A percentile compares a stretch with the other conserved stretches of the same genome.
These are phyloP conservation scores for Diaporthe citrichinensis DNA, from an alignment of 2,329 filamentous ascomycete genomes.

Conservation along the genomic window DNA sequence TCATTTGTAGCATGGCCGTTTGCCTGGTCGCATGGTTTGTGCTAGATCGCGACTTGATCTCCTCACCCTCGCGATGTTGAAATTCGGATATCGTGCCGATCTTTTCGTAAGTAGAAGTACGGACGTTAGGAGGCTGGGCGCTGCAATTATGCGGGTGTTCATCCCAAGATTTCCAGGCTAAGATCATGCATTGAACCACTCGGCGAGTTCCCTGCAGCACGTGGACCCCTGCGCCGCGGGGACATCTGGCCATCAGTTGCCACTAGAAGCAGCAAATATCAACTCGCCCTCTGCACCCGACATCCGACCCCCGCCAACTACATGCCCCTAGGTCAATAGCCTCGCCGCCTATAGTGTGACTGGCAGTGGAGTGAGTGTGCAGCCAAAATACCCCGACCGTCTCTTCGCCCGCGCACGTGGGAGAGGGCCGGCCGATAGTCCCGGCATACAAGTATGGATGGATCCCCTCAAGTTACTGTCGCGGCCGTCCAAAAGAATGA, in stretches of 20 bases:
- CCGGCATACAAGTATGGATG: slow-evolving; percentile 39
- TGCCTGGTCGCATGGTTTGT: background rate
- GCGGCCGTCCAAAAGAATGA: slow-evolving; percentile 30
- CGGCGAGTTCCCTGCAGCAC: slow-evolving; percentile 20
- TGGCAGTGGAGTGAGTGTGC: background rate
- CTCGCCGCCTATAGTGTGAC: slow-evolving; percentile 13
- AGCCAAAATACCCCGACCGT: background rate
- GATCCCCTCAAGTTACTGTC: slow-evolving; percentile 31
- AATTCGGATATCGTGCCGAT: background rate
- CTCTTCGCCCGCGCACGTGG: slow-evolving; percentile 38
- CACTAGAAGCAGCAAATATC: slow-evolving; percentile 16
- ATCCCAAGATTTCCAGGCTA: slow-evolving; percentile 21
- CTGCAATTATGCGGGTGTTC: slow-evolving; percentile 18
- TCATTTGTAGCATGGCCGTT: background rate
- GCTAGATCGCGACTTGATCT: background rate
- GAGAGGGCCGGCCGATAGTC: slow-evolving; percentile 9
- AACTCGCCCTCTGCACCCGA: slow-evolving; percentile 2
- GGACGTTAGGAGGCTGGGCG: background rate
- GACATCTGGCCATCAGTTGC: background rate
- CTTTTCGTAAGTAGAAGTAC: too few relatives aligned
- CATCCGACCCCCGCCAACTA: background rate
- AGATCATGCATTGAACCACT: slow-evolving; percentile 24
- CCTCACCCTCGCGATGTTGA: background rate
- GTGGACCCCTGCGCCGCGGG: slow-evolving; percentile 34
- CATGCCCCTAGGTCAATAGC: background rate